phyloP scores from a whole-genome alignment of 176 grass and related monocot species.

The Paspalum notatum region DNA sequence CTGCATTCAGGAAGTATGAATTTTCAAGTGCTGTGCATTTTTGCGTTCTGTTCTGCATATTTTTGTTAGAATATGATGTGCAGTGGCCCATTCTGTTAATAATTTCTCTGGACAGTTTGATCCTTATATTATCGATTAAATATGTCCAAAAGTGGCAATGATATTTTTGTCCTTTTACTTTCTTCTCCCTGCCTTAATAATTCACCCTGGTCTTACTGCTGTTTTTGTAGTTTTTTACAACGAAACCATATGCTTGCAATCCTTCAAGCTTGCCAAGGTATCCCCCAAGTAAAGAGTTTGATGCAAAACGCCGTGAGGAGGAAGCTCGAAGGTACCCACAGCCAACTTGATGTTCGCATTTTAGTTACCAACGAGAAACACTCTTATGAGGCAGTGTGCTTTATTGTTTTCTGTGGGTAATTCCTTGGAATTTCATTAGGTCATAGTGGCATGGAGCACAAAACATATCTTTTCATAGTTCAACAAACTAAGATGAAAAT shows the following conservation, averaged over 20 bases:
- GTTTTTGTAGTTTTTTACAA: constrained; percentile 80
- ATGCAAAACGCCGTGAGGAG: constrained; percentile 91
- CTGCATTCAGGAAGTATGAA: background rate
- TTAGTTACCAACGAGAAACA: constrained; percentile 1
- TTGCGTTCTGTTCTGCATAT: background rate
- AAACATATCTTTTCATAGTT: background rate
- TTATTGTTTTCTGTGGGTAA: background rate
- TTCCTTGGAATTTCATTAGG: background rate
- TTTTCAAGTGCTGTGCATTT: background rate
- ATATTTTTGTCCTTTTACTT: background rate
- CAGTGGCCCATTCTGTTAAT: background rate
- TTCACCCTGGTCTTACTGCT: constrained; percentile 19
- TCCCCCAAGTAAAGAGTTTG: constrained; percentile 93
- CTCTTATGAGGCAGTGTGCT: background rate
- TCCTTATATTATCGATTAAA: constrained; percentile 6
- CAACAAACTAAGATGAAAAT: background rate
- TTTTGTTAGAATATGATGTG: constrained; percentile 24
- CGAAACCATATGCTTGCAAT: constrained; percentile 91
- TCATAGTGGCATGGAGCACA: background rate
- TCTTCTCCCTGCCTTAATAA: constrained; percentile 1
- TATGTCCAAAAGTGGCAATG: constrained; percentile 4
- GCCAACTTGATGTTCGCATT: constrained; percentile 11
- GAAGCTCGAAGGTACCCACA: constrained; percentile 77
- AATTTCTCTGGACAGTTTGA: background rate
- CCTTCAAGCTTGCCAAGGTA: constrained; percentile 93